Evolutionary conservation across 805 yeast genomes (phyloP), one percentile per base, ranked within the genome.

Genomic region (Candida schatavii): DNA sequence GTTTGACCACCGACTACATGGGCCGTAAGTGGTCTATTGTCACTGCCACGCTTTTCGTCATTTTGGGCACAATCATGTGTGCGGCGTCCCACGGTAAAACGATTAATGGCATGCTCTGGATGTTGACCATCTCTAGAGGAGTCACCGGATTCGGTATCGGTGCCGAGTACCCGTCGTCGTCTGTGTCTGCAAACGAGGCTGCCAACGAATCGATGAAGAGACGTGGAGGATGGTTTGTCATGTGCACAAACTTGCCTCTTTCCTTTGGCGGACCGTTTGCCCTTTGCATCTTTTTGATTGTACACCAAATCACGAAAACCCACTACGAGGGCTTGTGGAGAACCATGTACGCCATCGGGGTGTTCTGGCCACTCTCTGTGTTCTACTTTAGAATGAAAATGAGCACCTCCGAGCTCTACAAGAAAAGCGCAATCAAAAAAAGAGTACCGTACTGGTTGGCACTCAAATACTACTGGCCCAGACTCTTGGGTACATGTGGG

Each of bases 221-320:
- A 53, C 70, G 93, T 57, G 90, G 93, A 39, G 79, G 82, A 29
- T 69, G 75, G 17, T 81, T 84, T 52, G 73, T 77, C 26, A 49
- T 85, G 58, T 83, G 81, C 25, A 84, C 91, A 14, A 85, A 85
- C 57, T 65, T 85, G 37, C 93, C 91, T 2, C 64, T 85, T 32
- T 72, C 85, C 3, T 69, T 85, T 31, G 93, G 95, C 39, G 88
- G 88, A 3, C 91, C 91, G n/a, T 78, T 85, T 56, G 85, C 88
- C 13, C 58, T 82, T 39, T 72, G 74, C 37, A 70, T 85, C 28
- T 85, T 85, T 54, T 67, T 85, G 52, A 81, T 85, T 50, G 88
- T 85, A 9, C 74, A 77, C 62, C 70, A 73, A 40, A 82, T 83
- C 37, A 76, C 83, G 25, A 64, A 64, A 6, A 46, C 62, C 13